Conservation (phyloP, 1,284 basidiomycete genomes). For the Cryptococcus sp. region DNA sequence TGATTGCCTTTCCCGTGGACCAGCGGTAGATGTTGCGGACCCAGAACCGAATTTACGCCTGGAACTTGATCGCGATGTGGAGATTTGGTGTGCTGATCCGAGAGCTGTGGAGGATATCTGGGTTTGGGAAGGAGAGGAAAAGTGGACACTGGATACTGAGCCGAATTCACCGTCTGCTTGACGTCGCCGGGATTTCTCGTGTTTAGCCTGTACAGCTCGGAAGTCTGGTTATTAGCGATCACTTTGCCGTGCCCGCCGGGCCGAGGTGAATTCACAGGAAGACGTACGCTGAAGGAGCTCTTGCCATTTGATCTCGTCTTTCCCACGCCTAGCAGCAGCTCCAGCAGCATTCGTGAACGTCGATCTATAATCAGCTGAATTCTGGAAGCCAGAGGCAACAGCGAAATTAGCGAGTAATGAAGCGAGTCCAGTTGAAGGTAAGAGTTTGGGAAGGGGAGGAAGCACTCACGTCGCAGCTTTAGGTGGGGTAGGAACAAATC, state of each 20-base stretch:
- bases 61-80: neutral
- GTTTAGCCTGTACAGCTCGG: slow-evolving; percentile 72
- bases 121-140: slow-evolving; percentile 35
- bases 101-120: no score
- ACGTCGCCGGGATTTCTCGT: slow-evolving; percentile 76
- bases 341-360: slow-evolving; percentile 35
- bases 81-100: slow-evolving; percentile 3
- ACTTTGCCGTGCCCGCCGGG: no score
- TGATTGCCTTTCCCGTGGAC: slow-evolving; percentile 24
- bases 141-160: slow-evolving; percentile 31
- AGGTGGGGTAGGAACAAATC: slow-evolving; percentile 64
- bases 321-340: slow-evolving; percentile 57
- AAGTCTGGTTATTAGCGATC: slow-evolving; percentile 51
- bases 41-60: slow-evolving; percentile 10
- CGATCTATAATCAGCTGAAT: slow-evolving; percentile 3
- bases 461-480: no score
- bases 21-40: slow-evolving; percentile 16
- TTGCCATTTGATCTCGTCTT: slow-evolving; percentile 91
- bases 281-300: no score
- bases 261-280: slow-evolving; percentile 52
- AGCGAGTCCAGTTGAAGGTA: no score
- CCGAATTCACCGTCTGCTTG: slow-evolving; percentile 30
- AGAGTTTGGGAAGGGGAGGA: no score
- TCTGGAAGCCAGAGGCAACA: no score
- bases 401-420: no score